These are phyloP conservation scores for Oidium heveae DNA, from an alignment of 2,329 filamentous ascomycete genomes.

Conservation along the genomic window DNA sequence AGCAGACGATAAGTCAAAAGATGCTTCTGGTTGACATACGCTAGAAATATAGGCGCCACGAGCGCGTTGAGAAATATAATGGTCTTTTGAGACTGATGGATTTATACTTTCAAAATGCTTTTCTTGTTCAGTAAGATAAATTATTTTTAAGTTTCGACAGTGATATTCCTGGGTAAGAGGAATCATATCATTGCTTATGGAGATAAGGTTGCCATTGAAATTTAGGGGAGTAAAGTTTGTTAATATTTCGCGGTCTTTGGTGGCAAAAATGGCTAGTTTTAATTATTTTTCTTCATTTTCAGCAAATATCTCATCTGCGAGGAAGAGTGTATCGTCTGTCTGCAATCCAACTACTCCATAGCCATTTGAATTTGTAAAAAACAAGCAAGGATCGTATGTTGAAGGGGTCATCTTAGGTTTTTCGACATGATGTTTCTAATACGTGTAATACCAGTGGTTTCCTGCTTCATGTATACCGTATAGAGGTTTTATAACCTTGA, in stretches of 20 bases:
- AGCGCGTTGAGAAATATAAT: slow-evolving; percentile 1
- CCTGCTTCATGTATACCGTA: slow-evolving; percentile 1
- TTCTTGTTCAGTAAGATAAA: neutral
- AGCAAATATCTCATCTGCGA: neutral
- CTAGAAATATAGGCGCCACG: neutral
- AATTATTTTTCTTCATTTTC: neutral
- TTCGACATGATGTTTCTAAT: slow-evolving; percentile 1
- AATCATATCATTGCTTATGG: neutral
- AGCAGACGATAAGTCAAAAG: neutral
- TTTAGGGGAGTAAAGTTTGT: neutral
- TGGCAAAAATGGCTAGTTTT: neutral
- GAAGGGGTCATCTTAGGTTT: slow-evolving; percentile 1
- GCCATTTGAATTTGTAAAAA: neutral
- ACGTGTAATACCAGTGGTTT: slow-evolving; percentile 1
- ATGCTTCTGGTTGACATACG: neutral
- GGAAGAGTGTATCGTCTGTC: neutral
- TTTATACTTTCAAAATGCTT: neutral
- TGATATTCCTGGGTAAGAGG: neutral
- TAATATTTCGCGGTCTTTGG: neutral
- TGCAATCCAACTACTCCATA: slow-evolving; percentile 1
- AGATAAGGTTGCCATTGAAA: slow-evolving; percentile 1
- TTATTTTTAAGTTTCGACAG: neutral
- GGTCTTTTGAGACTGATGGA: neutral
- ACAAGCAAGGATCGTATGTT: slow-evolving; percentile 2
- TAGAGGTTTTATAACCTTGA: neutral